These are phyloP conservation scores for Diaporthe sp. DNA, from an alignment of 2,329 filamentous ascomycete genomes.

Conservation along the genomic window DNA sequence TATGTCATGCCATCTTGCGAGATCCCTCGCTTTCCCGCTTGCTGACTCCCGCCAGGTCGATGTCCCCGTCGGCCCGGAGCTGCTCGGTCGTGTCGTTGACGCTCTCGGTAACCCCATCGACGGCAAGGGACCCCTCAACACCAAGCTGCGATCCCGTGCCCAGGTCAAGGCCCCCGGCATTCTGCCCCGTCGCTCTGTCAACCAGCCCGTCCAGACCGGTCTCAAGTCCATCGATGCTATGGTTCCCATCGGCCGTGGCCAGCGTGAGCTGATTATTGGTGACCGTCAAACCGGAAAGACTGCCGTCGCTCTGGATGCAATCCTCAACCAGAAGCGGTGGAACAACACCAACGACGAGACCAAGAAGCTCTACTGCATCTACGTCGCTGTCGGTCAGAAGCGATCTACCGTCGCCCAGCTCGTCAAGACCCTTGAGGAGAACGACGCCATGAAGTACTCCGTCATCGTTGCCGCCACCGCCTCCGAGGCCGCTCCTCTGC, in stretches of 20 bases:
- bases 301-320: constrained; percentile 96
- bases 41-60: constrained; percentile 76
- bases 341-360: constrained; percentile 87
- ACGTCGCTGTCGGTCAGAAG: constrained; percentile 99
- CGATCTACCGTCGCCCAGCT: constrained; percentile 99
- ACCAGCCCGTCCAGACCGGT: constrained; percentile 98
- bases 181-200: constrained; percentile 95
- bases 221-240: constrained; percentile 99
- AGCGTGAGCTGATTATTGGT: constrained; percentile 99
- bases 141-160: constrained; percentile 91
- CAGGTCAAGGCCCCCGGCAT: constrained; percentile 99
- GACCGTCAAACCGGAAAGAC: constrained; percentile 99
- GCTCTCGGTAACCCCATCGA: constrained; percentile 99
- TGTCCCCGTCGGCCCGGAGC: constrained; percentile 89
- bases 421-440: constrained; percentile 99
- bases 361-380: constrained; percentile 99
- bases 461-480: constrained; percentile 95
- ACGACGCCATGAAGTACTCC: constrained; percentile 99
- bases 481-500: constrained; percentile 94
- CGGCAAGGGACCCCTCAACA: constrained; percentile 97
- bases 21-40: neutral
- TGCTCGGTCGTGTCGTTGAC: constrained; percentile 98
- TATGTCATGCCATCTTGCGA: constrained; percentile 61
- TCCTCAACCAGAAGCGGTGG: constrained; percentile 99
- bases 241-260: constrained; percentile 99